Base-by-base conservation (phyloP, 1,139 yeast species). In the Saccharomyces hybrid region DNA sequence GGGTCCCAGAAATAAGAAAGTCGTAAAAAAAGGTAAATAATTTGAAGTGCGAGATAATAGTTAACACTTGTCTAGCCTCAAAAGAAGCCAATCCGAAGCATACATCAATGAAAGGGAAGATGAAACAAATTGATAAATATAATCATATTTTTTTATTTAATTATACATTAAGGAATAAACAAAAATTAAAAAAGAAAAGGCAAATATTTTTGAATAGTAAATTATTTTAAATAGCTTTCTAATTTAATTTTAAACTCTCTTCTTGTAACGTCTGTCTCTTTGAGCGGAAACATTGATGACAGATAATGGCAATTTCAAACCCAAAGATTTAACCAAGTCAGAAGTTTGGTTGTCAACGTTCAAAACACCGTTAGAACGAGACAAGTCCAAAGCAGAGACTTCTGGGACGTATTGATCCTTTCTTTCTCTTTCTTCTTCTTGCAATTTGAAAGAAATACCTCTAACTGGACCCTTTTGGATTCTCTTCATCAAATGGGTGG, bases 371-470 rank as follows among this genome's bases (percentile, higher is more conserved):
- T 89, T 89, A 78, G 90, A 84, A 88, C 90, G 91, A 70, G 96
- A 85, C 77, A 91, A 87, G 83, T 91, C 98, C 78, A 95, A 88
- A 78, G 99, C 99, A 77, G 99, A 95, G 75, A 91, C 96, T 78
- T 91, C 98, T 81, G 99, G 99, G 74, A 95, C 99, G 81, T 91
- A 95, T 84, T 95, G 99, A 81, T 95, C 99, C 83, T 95, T 93
- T 84, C 99, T 88, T 83, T 95, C 99, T 86, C 99, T 93, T 85
- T 95, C 99, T 83, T 93, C 99, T 83, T 93, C 99, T 85, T 93
- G 99, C 76, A 93, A 89, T 82, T 95, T 95, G 97, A 93, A 93
- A 73, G 99, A 93, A 72, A 93, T 95, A 84, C 99, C 99, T 86
- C 98, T 91, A 72, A 93, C 99, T 83, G 99, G 99, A 76, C 99